These are phyloP conservation scores for Rhododendron kiyosumense DNA, from an alignment of 148 eudicot genomes.

Conservation along the genomic window DNA sequence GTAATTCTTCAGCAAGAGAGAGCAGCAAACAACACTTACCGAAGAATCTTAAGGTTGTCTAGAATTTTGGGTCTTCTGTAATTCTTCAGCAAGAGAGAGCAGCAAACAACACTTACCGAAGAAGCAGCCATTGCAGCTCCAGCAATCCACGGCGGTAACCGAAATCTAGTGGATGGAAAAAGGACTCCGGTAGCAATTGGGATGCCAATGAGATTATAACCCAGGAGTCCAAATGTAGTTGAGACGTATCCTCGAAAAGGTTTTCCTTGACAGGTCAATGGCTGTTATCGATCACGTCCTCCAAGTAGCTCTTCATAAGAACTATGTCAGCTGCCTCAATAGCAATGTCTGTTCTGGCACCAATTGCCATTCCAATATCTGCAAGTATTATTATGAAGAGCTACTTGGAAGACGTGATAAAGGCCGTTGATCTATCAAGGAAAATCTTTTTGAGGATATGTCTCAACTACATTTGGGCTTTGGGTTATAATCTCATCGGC, in stretches of 20 bases:
- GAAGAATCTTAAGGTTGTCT: conserved; percentile 62
- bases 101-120: conserved; percentile 88
- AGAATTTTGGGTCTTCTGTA: conserved; percentile 69
- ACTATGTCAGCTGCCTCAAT: conserved; percentile 97
- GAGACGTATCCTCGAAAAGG: conserved; percentile 67
- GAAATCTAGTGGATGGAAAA: conserved; percentile 68
- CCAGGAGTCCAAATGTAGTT: conserved; percentile 91
- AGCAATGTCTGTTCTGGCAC: conserved; percentile 97
- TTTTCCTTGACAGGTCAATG: conserved; percentile 83
- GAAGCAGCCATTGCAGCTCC: conserved; percentile 99
- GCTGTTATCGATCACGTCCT: conserved; percentile 90
- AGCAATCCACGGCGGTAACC: conserved; percentile 91
- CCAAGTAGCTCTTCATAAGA: conserved; percentile 80
- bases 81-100: conserved; percentile 81
- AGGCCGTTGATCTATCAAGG: conserved; percentile 85
- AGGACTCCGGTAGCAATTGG: conserved; percentile 82
- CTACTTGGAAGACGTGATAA: conserved; percentile 80
- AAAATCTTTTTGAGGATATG: conserved; percentile 77
- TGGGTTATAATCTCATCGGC: conserved; percentile 72
- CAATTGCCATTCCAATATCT: conserved; percentile 96
- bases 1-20: conserved; percentile 80
- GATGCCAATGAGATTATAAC: conserved; percentile 63
- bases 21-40: conserved; percentile 90
- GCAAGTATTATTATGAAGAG: conserved; percentile 76
- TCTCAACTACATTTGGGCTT: conserved; percentile 83